Evolutionary conservation across 2,329 filamentous ascomycete genomes (phyloP).

Genomic region (Xylaria polymorpha): DNA sequence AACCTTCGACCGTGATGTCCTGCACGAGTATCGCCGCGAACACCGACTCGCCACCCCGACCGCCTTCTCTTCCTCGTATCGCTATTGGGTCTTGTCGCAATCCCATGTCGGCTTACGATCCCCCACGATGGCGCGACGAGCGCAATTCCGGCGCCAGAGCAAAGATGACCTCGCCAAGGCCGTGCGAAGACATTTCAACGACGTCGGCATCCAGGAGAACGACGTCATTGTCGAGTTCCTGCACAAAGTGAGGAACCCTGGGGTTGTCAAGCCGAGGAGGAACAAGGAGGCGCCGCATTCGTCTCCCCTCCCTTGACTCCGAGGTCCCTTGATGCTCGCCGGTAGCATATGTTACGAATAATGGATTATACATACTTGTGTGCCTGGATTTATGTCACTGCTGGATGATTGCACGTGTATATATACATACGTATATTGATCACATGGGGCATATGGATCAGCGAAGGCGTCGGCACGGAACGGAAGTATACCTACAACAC

Average conservation of each 20-base stretch:
- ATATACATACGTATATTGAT: conserved; percentile 25
- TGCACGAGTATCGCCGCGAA: conserved; percentile 80
- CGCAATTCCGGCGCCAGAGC: conserved; percentile 72
- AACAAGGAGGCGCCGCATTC: conserved; percentile 50
- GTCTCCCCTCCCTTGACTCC: conserved; percentile 46
- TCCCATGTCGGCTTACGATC: conserved; percentile 75
- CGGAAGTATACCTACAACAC: conserved; percentile 10
- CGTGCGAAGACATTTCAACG: conserved; percentile 86
- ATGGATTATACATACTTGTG: conserved; percentile 29
- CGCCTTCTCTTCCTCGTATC: conserved; percentile 73
- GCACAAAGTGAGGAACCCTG: conserved; percentile 74
- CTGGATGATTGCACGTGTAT: conserved; percentile 29
- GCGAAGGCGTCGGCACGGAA: conserved; percentile 9
- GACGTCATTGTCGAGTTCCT: conserved; percentile 85
- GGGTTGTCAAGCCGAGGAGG: conserved; percentile 53
- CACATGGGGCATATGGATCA: not conserved
- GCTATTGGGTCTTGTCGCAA: conserved; percentile 70
- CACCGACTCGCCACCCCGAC: conserved; percentile 77
- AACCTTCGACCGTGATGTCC: conserved; percentile 72
- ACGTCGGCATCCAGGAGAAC: conserved; percentile 80
- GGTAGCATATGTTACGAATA: conserved; percentile 24
- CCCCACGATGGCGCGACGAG: conserved; percentile 78
- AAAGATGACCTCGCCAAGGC: conserved; percentile 78
- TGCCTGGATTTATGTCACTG: conserved; percentile 23
- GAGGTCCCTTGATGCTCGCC: conserved; percentile 42